These are phyloP conservation scores for Geosiphon pyriformis DNA, from an alignment of 192 early-diverging fungal genomes.

Conservation along the genomic window DNA sequence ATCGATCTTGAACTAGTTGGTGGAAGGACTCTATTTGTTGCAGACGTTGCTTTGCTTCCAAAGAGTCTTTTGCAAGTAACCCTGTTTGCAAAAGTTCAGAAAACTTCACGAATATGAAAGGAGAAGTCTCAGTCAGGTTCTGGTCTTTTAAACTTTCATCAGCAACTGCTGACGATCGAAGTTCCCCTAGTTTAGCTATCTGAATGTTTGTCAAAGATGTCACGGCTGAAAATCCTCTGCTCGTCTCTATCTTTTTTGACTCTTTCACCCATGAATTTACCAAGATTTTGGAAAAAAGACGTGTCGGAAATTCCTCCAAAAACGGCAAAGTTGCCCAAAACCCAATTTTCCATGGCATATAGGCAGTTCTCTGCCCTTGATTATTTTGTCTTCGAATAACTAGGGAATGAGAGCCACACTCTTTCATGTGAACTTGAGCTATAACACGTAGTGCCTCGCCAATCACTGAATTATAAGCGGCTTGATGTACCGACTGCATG, in stretches of 20 bases:
- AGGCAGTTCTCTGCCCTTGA: background rate
- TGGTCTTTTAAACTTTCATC: background rate
- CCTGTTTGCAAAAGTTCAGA: background rate
- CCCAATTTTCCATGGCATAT: background rate
- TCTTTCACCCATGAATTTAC: background rate
- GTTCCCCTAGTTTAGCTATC: background rate
- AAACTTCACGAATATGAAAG: background rate
- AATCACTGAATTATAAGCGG: background rate
- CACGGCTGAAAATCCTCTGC: background rate
- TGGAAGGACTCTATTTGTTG: no score
- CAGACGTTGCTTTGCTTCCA: background rate
- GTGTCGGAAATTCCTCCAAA: background rate
- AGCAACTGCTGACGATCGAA: background rate
- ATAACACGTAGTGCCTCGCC: background rate
- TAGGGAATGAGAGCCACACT: background rate
- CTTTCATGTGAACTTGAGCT: background rate
- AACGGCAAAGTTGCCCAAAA: background rate
- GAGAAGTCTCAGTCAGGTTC: background rate
- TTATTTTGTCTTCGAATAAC: background rate
- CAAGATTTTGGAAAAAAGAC: background rate
- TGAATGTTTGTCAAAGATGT: background rate
- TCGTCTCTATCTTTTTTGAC: background rate
- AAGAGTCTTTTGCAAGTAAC: background rate
- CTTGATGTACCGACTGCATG: background rate
- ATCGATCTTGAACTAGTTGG: no score